phyloP scores from a whole-genome alignment of 495 filamentous ascomycete genomes.

The Trichoderma orchidacearum region DNA sequence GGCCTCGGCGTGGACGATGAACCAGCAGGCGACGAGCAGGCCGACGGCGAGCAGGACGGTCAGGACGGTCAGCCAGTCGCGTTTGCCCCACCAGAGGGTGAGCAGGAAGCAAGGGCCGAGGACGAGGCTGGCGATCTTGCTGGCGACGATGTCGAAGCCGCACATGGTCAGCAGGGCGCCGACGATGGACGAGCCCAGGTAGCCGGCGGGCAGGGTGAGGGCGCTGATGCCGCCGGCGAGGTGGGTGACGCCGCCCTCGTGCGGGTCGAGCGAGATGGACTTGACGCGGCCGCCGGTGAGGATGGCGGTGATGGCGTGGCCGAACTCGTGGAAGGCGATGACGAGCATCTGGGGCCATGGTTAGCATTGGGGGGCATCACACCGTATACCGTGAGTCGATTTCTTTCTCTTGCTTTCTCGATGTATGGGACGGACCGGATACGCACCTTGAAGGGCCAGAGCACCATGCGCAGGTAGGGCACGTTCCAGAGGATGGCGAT shows the following conservation, averaged over 20 bases:
- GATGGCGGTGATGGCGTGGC: conserved; percentile 59
- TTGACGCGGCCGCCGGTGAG: conserved; percentile 61
- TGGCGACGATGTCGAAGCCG: conserved; percentile 67
- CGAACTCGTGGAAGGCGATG: conserved; percentile 76
- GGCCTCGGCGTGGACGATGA: conserved; percentile 61
- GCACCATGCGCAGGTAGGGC: conserved; percentile 54
- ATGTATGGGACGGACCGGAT: no score
- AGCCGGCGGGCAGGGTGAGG: conserved; percentile 63
- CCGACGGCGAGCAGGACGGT: conserved; percentile 58
- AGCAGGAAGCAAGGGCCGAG: conserved; percentile 62
- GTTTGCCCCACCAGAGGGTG: conserved; percentile 67
- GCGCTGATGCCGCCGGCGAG: conserved; percentile 67
- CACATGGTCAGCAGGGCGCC: conserved; percentile 68
- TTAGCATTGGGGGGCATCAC: background rate
- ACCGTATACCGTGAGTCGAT: no score
- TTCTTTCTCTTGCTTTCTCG: no score
- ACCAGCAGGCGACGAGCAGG: conserved; percentile 63
- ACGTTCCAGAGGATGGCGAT: conserved; percentile 71
- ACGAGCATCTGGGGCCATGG: conserved; percentile 52
- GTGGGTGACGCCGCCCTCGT: conserved; percentile 61
- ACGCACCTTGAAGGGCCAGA: conserved; percentile 74
- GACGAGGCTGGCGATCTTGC: conserved; percentile 60
- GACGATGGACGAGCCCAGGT: conserved; percentile 62
- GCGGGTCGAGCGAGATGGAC: conserved; percentile 47
- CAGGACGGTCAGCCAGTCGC: conserved; percentile 61